phyloP scores from a whole-genome alignment of 2,329 filamentous ascomycete genomes.

The Colletotrichum abscissum region DNA sequence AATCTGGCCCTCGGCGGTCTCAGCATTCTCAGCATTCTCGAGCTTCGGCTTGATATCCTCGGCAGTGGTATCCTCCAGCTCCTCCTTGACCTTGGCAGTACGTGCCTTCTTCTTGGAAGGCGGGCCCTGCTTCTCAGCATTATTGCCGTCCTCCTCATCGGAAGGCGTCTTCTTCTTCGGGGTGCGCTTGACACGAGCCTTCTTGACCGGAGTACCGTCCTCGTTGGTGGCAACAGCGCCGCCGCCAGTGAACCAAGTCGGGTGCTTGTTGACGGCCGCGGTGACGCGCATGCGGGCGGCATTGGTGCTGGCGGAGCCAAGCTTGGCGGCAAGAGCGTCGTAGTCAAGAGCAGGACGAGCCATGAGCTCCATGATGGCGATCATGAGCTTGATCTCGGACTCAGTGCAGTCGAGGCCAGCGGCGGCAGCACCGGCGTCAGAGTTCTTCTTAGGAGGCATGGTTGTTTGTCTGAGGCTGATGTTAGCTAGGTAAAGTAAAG shows the following conservation, averaged over 20 bases:
- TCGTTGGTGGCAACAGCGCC: not conserved
- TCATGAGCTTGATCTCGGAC: conserved; percentile 8
- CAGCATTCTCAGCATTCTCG: no score
- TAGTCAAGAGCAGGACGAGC: not conserved
- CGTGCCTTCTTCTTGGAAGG: not conserved
- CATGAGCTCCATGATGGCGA: not conserved
- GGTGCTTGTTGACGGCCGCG: not conserved
- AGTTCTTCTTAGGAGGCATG: not conserved
- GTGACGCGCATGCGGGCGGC: conserved; percentile 17
- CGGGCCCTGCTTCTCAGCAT: not conserved
- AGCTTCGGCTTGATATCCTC: no score
- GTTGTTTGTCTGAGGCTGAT: not conserved
- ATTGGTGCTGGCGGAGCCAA: conserved; percentile 17
- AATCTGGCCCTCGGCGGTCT: no score
- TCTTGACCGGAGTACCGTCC: not conserved
- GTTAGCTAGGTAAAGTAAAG: not conserved
- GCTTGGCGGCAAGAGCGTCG: conserved; percentile 3
- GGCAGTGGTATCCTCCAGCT: not conserved
- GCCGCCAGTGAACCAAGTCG: conserved; percentile 1
- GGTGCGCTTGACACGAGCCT: not conserved
- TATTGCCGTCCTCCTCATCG: not conserved
- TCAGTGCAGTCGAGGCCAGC: not conserved
- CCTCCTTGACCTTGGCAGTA: not conserved
- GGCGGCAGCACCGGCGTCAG: no score
- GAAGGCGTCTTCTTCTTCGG: not conserved